A percentile compares a stretch with the other conserved stretches of the same genome.
phyloP scores from a whole-genome alignment of 139 green algal species.

The Coccomyxa sp. region DNA sequence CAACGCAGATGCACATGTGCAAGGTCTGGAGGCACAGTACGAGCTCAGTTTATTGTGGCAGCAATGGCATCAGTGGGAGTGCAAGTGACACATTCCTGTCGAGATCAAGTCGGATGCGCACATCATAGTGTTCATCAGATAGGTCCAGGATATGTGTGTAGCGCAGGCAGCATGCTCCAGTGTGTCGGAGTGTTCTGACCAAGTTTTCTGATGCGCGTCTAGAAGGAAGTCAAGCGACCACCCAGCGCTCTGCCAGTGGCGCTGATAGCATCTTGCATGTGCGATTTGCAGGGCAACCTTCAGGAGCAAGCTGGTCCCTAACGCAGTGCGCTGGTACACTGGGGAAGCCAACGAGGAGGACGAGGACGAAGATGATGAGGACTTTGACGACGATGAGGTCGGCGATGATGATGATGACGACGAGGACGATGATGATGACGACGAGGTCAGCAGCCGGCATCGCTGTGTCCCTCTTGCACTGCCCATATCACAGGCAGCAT shows the following conservation, averaged over 20 bases:
- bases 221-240: no score
- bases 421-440: conserved; percentile 3
- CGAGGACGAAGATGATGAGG: conserved; percentile 21
- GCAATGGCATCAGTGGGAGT: neutral
- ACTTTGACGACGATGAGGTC: conserved; percentile 9
- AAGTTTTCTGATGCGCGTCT: no score
- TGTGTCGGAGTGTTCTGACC: no score
- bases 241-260: neutral
- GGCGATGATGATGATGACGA: conserved; percentile 2
- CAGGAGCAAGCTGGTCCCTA: conserved; percentile 77
- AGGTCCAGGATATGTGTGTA: neutral
- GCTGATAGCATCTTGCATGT: neutral
- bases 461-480: no score
- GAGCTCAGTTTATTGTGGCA: neutral
- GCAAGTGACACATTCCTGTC: neutral
- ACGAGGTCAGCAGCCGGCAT: no score
- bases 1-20: neutral
- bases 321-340: conserved; percentile 88
- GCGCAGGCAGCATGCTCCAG: neutral
- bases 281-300: conserved; percentile 35
- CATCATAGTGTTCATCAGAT: neutral
- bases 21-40: neutral
- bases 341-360: conserved; percentile 80
- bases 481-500: no score
- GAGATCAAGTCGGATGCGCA: neutral